phyloP scores from a whole-genome alignment of 192 early-diverging fungal genomes.

The Haplosporangium gracile region DNA sequence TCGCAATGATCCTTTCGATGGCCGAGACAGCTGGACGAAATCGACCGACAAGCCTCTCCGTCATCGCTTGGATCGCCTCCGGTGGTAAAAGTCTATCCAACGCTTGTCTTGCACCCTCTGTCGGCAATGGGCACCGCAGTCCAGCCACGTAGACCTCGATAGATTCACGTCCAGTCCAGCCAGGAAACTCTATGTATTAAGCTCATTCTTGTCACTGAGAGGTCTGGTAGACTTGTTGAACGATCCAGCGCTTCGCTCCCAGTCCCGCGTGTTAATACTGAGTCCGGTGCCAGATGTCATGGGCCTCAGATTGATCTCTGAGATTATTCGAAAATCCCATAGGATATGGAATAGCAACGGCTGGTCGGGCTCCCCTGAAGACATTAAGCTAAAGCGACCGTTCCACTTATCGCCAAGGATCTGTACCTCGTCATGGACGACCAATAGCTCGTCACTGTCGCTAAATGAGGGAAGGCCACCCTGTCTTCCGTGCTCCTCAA shows the following conservation, averaged over 20 bases:
- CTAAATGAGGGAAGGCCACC: conserved; percentile 15
- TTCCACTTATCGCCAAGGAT: conserved; percentile 16
- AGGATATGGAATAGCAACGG: conserved; percentile 27
- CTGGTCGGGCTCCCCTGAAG: neutral
- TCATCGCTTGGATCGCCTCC: conserved; percentile 12
- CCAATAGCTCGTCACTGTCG: neutral
- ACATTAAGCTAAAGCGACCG: neutral
- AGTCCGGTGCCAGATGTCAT: conserved; percentile 17
- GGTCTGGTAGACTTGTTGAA: neutral
- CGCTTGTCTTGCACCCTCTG: neutral
- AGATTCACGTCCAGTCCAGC: neutral
- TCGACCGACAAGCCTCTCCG: conserved; percentile 13
- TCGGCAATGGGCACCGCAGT: neutral
- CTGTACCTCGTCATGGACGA: conserved; percentile 28
- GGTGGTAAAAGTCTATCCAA: conserved; percentile 10
- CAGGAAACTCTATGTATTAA: conserved; percentile 15
- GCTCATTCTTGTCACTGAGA: neutral
- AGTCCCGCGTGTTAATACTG: conserved; percentile 12
- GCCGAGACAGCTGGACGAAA: neutral
- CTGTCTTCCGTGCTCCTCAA: neutral
- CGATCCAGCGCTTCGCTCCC: neutral
- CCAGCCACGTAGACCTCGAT: conserved; percentile 1
- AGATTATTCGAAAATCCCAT: conserved; percentile 10
- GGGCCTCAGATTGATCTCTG: neutral
- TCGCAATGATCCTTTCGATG: conserved; percentile 3